Base-by-base conservation (phyloP, 2,329 filamentous ascomycete species). In the Chlorencoelia australis region DNA sequence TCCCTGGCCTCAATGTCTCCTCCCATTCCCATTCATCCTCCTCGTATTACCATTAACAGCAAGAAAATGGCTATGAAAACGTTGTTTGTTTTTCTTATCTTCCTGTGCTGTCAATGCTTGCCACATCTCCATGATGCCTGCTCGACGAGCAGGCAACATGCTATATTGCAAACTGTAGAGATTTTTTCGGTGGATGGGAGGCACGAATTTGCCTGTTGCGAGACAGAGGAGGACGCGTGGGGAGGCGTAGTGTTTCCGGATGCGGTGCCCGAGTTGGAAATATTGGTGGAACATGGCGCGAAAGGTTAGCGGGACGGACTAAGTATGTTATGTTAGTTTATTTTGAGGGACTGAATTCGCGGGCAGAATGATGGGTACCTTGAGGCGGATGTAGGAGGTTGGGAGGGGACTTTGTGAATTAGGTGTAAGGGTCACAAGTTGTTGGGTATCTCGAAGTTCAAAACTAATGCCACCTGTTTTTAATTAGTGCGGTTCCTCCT, bases 241-340 rank as follows among this genome's bases (percentile, higher is more conserved):
- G 0, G 87, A 89, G 28, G 96, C 70, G 58, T 98, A 98, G 62
- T 98, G 91, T 58, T 94, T 94, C 39, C 86, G 80, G 44, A 98
- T 85, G 31, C 91, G 85, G 45, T 84, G 77, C 18, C 82, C 87
- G 52, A 98, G 85, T 58, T 95, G 87, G 55, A 93, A 94, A 62
- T 98, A 98, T 54, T 96, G 88, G 42, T 93, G 76, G 60, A 98
- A 96, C 76, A 96, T 96, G 51, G 83, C 84, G n/a, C 79, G 74
- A 48, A 96, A 83, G 3, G 84, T 79, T 5, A 98, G 73, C 2
- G 91, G 89, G 5, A 94, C 82, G 3, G 89, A 89, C 79, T 91
- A 49, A 3, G 38, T 89, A 48, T 4, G 37, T 20, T 17, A 26
- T 37, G 39, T 52, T 46, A 54, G 41, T 30, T n/a, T n/a, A 29